These are phyloP conservation scores for Vinca major DNA, from an alignment of 305 asterid genomes.

Conservation along the genomic window DNA sequence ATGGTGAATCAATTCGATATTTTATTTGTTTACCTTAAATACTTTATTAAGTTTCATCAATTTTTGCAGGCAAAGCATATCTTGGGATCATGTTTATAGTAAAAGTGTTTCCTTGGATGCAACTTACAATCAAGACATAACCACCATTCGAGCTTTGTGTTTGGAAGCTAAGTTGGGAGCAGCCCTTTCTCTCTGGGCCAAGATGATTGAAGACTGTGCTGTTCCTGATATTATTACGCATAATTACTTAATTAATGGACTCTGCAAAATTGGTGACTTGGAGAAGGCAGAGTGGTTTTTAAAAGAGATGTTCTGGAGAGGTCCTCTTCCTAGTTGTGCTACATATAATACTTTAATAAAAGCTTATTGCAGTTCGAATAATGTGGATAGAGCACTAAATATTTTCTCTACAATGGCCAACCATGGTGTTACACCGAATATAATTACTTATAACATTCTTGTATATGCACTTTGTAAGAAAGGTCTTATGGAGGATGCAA, in stretches of 20 bases:
- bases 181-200: constrained; percentile 51
- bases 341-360: constrained; percentile 72
- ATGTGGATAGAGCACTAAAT: constrained; percentile 54
- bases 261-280: constrained; percentile 57
- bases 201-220: constrained; percentile 37
- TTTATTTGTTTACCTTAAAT: constrained; percentile 3
- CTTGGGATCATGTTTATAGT: constrained; percentile 28
- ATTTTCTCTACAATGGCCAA: constrained; percentile 34
- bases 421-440: constrained; percentile 48
- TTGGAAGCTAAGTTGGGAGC: constrained; percentile 51
- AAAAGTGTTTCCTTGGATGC: constrained; percentile 24
- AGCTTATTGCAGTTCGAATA: constrained; percentile 51
- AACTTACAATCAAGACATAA: constrained; percentile 24
- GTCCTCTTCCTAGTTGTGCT: constrained; percentile 63
- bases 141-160: constrained; percentile 49
- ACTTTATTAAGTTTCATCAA: constrained; percentile 3
- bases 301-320: constrained; percentile 45
- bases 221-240: constrained; percentile 55
- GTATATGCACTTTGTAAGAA: constrained; percentile 64
- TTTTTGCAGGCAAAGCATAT: constrained; percentile 52
- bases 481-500: constrained; percentile 48
- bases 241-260: constrained; percentile 60
- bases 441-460: constrained; percentile 65
- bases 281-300: constrained; percentile 58
- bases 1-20: background rate